phyloP scores from a whole-genome alignment of 306 rosid genomes.

The Betula pendula region DNA sequence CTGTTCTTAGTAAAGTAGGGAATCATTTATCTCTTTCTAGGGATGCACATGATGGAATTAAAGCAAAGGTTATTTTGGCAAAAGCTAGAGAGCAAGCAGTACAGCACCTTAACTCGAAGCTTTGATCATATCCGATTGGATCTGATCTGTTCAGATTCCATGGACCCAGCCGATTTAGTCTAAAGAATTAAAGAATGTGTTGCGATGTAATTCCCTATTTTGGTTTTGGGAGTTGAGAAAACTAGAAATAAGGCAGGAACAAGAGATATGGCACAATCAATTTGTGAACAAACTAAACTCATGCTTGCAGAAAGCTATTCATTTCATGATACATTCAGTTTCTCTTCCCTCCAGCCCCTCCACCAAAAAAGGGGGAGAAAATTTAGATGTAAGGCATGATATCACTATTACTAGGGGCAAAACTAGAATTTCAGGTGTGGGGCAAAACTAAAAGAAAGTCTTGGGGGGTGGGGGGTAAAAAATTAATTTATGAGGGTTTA shows the following conservation, averaged over 20 bases:
- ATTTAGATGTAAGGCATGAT: background rate
- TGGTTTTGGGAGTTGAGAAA: background rate
- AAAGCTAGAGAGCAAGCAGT: background rate
- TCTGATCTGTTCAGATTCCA: constrained; percentile 15
- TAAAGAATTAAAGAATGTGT: background rate
- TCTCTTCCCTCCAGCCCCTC: background rate
- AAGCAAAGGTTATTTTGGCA: background rate
- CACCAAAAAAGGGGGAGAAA: background rate
- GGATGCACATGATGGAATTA: background rate
- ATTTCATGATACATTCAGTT: background rate
- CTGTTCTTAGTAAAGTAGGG: background rate
- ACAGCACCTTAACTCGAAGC: background rate
- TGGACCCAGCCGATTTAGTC: constrained; percentile 7
- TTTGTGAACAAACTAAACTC: background rate
- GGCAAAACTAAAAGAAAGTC: too few species aligned
- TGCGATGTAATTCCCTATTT: background rate
- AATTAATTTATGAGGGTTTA: too few species aligned
- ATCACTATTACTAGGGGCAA: background rate
- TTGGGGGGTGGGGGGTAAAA: too few species aligned
- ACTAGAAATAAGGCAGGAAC: background rate
- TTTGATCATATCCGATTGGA: constrained; percentile 9
- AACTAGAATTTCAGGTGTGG: too few species aligned
- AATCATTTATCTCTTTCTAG: background rate
- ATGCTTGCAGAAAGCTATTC: background rate
- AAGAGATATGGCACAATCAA: background rate